Conservation (phyloP, 2,329 filamentous ascomycete species). For the Helotiales sp. region DNA sequence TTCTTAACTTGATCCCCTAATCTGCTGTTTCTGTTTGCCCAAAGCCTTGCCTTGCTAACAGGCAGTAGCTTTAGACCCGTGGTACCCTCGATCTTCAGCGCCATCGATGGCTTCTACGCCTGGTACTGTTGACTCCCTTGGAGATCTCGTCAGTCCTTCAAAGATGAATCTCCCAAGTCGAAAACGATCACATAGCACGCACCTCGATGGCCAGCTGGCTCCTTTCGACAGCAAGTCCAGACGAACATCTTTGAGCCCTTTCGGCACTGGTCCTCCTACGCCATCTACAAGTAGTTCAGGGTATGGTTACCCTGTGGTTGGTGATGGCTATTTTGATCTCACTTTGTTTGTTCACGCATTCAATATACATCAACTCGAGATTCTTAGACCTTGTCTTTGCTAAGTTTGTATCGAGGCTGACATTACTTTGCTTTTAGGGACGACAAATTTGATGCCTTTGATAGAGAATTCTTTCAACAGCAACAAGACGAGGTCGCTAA, state of each 20-base stretch:
- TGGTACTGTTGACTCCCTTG: conserved; percentile 28
- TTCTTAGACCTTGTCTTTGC: not conserved
- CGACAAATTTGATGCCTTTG: conserved; percentile 34
- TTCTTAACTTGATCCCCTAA: not conserved
- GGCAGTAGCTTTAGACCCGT: conserved; percentile 19
- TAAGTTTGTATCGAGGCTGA: not conserved
- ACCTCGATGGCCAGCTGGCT: conserved; percentile 30
- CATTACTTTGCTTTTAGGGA: conserved; percentile 32
- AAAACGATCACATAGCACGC: conserved; percentile 41
- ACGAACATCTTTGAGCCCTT: conserved; percentile 41
- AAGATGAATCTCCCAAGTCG: conserved; percentile 34
- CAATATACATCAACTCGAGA: conserved; percentile 3
- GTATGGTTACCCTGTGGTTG: conserved; percentile 36
- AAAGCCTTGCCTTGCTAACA: conserved; percentile 18
- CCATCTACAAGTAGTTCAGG: conserved; percentile 37
- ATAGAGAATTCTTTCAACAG: conserved; percentile 21
- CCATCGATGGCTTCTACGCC: conserved; percentile 36
- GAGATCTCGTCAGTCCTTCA: conserved; percentile 26
- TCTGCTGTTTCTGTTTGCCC: not conserved
- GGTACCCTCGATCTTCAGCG: not conserved
- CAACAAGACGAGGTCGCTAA: conserved; percentile 47
- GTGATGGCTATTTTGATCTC: conserved; percentile 35
- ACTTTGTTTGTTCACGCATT: conserved; percentile 34
- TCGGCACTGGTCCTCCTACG: conserved; percentile 31
- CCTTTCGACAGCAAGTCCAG: conserved; percentile 39